Evolutionary conservation across 805 yeast genomes (phyloP).

Genomic region (Ogataea siamensis): DNA sequence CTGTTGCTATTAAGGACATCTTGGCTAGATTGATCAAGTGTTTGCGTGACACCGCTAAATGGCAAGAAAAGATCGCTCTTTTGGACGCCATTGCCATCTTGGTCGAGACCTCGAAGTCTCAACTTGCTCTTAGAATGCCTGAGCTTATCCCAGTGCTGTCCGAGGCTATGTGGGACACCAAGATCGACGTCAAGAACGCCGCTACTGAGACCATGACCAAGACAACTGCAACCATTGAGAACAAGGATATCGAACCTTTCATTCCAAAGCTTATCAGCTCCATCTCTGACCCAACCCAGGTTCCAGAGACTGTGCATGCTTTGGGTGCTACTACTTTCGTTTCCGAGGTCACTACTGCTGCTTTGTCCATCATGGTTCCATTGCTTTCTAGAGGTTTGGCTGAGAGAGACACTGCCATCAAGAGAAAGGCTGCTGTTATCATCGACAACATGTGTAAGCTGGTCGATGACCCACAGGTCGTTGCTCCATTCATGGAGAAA

Average conservation of each 20-base stretch:
- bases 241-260: conserved; percentile 99
- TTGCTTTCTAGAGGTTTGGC: conserved; percentile 98
- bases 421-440: conserved; percentile 99
- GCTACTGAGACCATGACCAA: conserved; percentile 95
- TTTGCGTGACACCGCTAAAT: conserved; percentile 76
- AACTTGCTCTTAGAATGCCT: conserved; percentile 98
- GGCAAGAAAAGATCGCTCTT: conserved; percentile 97
- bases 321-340: conserved; percentile 99
- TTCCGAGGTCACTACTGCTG: conserved; percentile 99
- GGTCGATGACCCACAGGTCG: conserved; percentile 99
- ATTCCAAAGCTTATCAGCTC: conserved; percentile 96
- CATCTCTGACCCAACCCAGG: conserved; percentile 95
- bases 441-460: conserved; percentile 99
- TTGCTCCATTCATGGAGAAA: conserved; percentile 97
- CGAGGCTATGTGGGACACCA: conserved; percentile 99
- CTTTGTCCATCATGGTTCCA: conserved; percentile 99
- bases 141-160: conserved; percentile 97
- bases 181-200: conserved; percentile 94
- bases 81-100: conserved; percentile 80
- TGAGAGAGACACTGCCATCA: conserved; percentile 99
- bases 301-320: conserved; percentile 97
- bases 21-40: conserved; percentile 75
- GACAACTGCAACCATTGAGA: conserved; percentile 96
- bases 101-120: conserved; percentile 93
- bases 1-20: conserved; percentile 86